Conservation (phyloP, 2,329 filamentous ascomycete genomes). For the Aspergillus persii region DNA sequence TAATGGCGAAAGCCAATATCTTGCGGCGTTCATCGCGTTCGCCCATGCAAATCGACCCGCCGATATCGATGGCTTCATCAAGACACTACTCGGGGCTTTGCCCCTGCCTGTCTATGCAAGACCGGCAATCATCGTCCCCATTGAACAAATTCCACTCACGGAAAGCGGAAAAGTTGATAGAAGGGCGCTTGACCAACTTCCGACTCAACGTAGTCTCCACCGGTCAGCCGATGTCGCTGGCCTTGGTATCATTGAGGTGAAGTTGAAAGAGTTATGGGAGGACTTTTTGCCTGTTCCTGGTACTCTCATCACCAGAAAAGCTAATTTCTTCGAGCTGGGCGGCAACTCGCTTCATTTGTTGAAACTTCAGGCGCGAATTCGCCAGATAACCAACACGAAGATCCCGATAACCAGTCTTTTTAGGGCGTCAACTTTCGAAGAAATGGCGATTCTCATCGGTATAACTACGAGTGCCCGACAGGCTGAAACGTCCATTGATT, state of each 20-base stretch:
- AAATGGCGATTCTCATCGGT: neutral
- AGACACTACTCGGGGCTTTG: neutral
- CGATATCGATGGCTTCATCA: neutral
- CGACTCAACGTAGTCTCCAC: neutral
- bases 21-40: neutral
- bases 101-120: neutral
- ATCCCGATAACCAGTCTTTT: neutral
- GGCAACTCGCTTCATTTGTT: slow-evolving; percentile 10
- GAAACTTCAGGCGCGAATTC: slow-evolving; percentile 1
- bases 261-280: slow-evolving; percentile 5
- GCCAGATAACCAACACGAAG: neutral
- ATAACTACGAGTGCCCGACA: neutral
- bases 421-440: neutral
- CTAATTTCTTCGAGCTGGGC: slow-evolving; percentile 10
- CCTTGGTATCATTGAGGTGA: neutral
- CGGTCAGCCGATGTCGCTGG: neutral
- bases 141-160: neutral
- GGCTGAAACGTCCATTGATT: neutral
- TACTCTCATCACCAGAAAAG: neutral
- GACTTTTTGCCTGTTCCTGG: neutral
- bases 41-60: neutral
- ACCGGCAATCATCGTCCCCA: neutral
- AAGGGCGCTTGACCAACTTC: neutral
- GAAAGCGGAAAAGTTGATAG: neutral
- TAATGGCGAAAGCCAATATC: neutral